phyloP scores from a whole-genome alignment of 2,329 filamentous ascomycete species.

The Eutypella sp. region DNA sequence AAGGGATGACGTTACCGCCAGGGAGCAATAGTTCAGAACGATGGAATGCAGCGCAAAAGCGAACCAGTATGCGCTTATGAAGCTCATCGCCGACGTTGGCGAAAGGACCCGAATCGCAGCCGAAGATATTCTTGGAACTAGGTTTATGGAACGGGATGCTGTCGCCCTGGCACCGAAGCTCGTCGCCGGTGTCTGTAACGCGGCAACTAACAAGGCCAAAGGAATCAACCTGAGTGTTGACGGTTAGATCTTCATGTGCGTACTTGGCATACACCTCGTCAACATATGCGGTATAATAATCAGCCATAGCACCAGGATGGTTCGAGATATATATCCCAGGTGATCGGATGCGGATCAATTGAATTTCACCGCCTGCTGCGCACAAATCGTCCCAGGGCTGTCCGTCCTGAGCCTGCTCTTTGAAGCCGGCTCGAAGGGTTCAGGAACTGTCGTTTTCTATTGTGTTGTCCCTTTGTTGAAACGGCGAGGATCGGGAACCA shows the following conservation, averaged over 20 bases:
- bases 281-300: slow-evolving; percentile 39
- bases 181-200: slow-evolving; percentile 23
- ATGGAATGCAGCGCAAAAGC: slow-evolving; percentile 42
- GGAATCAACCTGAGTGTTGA: slow-evolving; percentile 35
- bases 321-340: slow-evolving; percentile 33
- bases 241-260: slow-evolving; percentile 25
- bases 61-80: slow-evolving; percentile 35
- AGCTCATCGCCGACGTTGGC: slow-evolving; percentile 24
- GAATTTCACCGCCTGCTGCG: slow-evolving; percentile 24
- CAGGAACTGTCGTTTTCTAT: too few species aligned
- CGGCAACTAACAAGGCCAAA: slow-evolving; percentile 30
- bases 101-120: slow-evolving; percentile 43
- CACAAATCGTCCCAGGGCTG: slow-evolving; percentile 38
- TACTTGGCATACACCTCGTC: slow-evolving; percentile 38
- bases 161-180: slow-evolving; percentile 35
- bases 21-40: slow-evolving; percentile 39
- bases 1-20: slow-evolving; percentile 36
- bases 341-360: slow-evolving; percentile 35
- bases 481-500: too few species aligned
- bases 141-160: slow-evolving; percentile 36
- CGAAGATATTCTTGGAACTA: slow-evolving; percentile 38
- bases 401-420: slow-evolving; percentile 27
- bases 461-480: too few species aligned
- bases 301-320: slow-evolving; percentile 25
- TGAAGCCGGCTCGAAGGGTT: too few species aligned